These are phyloP conservation scores for Dothidotthia symphoricarpi DNA, from an alignment of 2,329 filamentous ascomycete genomes.

Conservation along the genomic window DNA sequence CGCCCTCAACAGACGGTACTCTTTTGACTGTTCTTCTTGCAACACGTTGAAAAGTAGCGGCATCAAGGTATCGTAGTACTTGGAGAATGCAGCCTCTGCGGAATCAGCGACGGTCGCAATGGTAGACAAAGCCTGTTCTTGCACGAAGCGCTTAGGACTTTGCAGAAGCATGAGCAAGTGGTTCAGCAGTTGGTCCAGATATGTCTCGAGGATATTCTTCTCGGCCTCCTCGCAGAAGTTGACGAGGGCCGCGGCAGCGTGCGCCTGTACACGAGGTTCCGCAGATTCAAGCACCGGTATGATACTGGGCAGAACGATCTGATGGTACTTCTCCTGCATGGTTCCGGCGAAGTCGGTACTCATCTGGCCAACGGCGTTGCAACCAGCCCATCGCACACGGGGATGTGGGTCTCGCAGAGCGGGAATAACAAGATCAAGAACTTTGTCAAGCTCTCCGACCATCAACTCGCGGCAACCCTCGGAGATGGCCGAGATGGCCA, in stretches of 20 bases:
- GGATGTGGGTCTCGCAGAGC: conserved; percentile 86
- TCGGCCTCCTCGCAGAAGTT: conserved; percentile 99
- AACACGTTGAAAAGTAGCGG: conserved; percentile 88
- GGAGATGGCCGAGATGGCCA: conserved; percentile 98
- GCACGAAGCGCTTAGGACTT: conserved; percentile 91
- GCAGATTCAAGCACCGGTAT: conserved; percentile 87
- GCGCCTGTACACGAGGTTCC: conserved; percentile 91
- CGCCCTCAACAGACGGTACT: conserved; percentile 83
- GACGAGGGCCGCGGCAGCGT: conserved; percentile 94
- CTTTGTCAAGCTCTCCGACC: conserved; percentile 90
- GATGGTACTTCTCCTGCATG: conserved; percentile 96
- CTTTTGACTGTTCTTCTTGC: conserved; percentile 86
- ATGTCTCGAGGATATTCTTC: conserved; percentile 85
- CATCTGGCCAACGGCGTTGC: conserved; percentile 99
- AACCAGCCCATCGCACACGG: conserved; percentile 93
- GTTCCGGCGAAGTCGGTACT: conserved; percentile 97
- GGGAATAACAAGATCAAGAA: conserved; percentile 90
- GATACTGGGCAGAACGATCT: conserved; percentile 81
- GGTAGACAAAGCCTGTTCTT: conserved; percentile 95
- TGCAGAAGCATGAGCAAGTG: conserved; percentile 85
- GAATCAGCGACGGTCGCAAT: conserved; percentile 99
- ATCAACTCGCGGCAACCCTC: conserved; percentile 96
- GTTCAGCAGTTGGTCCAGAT: conserved; percentile 81
- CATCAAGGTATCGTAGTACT: conserved; percentile 96
- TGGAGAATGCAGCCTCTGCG: conserved; percentile 88